phyloP scores from a whole-genome alignment of 805 yeast genomes.

The Maudiozyma saulgeensis region DNA sequence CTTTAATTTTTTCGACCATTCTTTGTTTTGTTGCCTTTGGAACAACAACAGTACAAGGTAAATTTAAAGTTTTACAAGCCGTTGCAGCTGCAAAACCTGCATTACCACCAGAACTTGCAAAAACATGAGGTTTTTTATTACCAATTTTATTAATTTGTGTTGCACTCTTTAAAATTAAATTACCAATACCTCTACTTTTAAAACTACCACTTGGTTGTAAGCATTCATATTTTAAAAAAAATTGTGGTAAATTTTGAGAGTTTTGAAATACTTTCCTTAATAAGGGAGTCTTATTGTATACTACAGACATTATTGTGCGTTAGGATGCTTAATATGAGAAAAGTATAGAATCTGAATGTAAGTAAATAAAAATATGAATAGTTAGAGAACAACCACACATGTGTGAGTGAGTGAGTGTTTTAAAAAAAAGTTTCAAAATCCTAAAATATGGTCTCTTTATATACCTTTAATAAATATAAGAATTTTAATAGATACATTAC shows the following conservation, averaged over 20 bases:
- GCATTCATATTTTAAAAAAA: conserved; percentile 41
- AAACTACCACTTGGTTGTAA: conserved; percentile 51
- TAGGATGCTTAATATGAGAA: too few relatives aligned
- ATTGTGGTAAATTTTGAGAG: conserved; percentile 18
- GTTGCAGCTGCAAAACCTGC: conserved; percentile 42
- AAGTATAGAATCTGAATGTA: neutral
- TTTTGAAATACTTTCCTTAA: conserved; percentile 11
- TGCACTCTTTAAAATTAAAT: conserved; percentile 33
- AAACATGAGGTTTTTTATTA: conserved; percentile 31
- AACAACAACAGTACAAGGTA: conserved; percentile 47
- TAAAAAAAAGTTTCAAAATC: too few relatives aligned
- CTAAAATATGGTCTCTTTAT: too few relatives aligned
- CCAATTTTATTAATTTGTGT: conserved; percentile 21
- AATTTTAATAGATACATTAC: too few relatives aligned
- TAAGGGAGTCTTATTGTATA: conserved; percentile 19
- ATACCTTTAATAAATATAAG: too few relatives aligned
- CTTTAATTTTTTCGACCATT: conserved; percentile 33
- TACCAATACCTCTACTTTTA: conserved; percentile 47
- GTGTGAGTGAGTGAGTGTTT: too few relatives aligned
- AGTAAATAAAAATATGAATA: neutral
- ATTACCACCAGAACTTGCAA: conserved; percentile 46
- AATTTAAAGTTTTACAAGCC: conserved; percentile 31
- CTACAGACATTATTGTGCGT: conserved; percentile 9
- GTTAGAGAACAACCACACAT: neutral
- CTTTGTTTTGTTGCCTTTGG: conserved; percentile 40